phyloP scores from a whole-genome alignment of 2,329 filamentous ascomycete genomes.

The Alternaria incomplexa region DNA sequence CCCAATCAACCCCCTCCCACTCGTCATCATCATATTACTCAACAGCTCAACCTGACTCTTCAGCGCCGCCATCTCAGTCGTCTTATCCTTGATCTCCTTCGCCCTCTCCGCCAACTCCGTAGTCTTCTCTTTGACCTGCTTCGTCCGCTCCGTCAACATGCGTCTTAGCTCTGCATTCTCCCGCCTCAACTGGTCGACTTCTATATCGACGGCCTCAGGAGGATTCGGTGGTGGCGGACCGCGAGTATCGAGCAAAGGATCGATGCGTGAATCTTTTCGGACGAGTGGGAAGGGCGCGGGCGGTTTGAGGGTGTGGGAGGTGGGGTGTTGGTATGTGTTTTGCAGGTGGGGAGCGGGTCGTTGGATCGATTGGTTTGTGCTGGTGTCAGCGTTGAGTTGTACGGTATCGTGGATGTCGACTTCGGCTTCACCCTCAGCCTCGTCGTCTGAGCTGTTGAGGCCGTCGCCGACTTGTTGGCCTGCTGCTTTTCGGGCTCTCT shows the following conservation, averaged over 20 bases:
- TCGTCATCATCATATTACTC: conserved; percentile 31
- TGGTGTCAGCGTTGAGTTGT: background rate
- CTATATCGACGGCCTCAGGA: background rate
- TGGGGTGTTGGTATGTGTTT: background rate
- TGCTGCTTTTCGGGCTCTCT: conserved; percentile 36
- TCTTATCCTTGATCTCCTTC: conserved; percentile 35
- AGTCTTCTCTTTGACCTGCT: conserved; percentile 35
- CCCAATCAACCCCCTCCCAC: conserved; percentile 5
- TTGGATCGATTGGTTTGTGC: background rate
- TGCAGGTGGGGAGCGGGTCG: background rate
- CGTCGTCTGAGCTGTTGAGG: conserved; percentile 22
- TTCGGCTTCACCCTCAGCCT: conserved; percentile 6
- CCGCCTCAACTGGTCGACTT: conserved; percentile 28
- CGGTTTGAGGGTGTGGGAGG: background rate
- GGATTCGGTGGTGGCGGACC: conserved; percentile 3
- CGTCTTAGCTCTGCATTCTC: conserved; percentile 32
- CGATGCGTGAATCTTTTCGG: conserved; percentile 15
- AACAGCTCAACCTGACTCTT: conserved; percentile 36
- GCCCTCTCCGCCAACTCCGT: conserved; percentile 29
- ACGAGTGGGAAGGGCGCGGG: background rate
- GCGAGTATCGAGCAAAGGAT: conserved; percentile 27
- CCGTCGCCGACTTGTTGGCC: conserved; percentile 35
- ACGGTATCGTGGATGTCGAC: background rate
- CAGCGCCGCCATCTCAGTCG: conserved; percentile 32
- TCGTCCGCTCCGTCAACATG: conserved; percentile 25